Evolutionary conservation across 306 rosid genomes (phyloP).

Genomic region (Herpetospermum pedunculosum): DNA sequence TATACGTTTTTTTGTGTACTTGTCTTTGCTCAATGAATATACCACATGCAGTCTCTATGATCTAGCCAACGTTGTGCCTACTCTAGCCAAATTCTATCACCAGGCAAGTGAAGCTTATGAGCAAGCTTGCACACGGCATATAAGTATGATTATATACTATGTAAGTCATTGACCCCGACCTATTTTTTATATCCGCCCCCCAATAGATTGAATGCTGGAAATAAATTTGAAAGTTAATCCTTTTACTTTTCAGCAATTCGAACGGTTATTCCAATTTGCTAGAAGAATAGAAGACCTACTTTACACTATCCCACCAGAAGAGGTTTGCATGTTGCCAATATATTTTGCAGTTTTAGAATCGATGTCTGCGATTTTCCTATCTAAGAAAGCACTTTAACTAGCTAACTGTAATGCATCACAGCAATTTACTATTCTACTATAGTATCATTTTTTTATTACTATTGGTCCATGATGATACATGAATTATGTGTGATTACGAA

Average conservation of each 20-base stretch:
- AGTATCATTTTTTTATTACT: not conserved
- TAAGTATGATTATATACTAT: slow-evolving; percentile 70
- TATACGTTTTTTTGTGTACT: not conserved
- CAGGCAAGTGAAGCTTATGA: slow-evolving; percentile 98
- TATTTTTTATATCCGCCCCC: not conserved
- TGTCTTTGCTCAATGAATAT: slow-evolving; percentile 14
- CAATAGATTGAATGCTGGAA: not conserved
- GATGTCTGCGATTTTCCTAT: not conserved
- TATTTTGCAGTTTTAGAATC: not conserved
- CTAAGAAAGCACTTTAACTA: not conserved
- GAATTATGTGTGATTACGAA: not conserved
- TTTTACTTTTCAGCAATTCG: slow-evolving; percentile 65
- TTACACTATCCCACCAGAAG: slow-evolving; percentile 70
- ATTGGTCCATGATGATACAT: not conserved
- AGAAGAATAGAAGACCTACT: slow-evolving; percentile 78
- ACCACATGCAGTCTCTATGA: slow-evolving; percentile 69
- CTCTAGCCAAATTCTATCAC: slow-evolving; percentile 94
- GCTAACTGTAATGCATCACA: not conserved
- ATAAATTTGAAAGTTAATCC: not conserved
- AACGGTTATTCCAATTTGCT: slow-evolving; percentile 92
- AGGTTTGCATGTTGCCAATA: slow-evolving; percentile 34
- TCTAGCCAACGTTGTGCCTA: slow-evolving; percentile 93
- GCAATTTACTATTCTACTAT: not conserved
- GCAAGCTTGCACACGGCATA: slow-evolving; percentile 90
- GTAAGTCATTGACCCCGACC: slow-evolving; percentile 34